Evolutionary conservation across 306 rosid species (phyloP), one percentile per base, ranked within the genome.

Genomic region (Nissolia schottii): DNA sequence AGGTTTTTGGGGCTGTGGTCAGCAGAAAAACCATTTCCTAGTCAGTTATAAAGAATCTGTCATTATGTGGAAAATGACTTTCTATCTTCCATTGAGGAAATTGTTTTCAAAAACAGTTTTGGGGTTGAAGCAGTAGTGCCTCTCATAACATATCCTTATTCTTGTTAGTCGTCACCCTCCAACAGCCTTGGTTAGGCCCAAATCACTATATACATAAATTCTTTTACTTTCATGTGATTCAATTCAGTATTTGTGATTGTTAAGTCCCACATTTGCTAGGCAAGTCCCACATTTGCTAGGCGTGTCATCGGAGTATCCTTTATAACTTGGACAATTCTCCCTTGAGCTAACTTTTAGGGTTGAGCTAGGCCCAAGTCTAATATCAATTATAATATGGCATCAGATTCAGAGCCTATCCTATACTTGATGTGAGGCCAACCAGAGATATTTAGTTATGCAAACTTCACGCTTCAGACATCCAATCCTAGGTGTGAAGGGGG

Each of bases 1-100:
- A 70, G 61, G 77, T 63, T 18, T 70, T 50, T 61, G 81, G 40
- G 70, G 72, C 49, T 70, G 37, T 70, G 65, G 6, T 70, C 66
- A 53, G 64, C 34, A 31, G 43, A 74, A 70, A 78, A 53, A 58
- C 63, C 32, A 63, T 70, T 66, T 63, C 53, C 54, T 63, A 51
- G 67, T 62, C 25, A 15, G 67, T 70, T 61, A 25, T 37, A 74
- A 46, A 60, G 57, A 67, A 19, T 62, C 29, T n/a, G 19, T 40
- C 67, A 27, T 25, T 77, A 40, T 70, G 29, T 70, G 59, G 71
- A 29, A 77, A 77, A 51, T 53, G 77, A 29, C 53, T 59, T 59
- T 59, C 40, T 69, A 34, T 35, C 56, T 48, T 76, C 51, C 58
- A 57, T 48, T 38, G 41, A 40, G 73, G 55, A 41, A 31, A 70